These are phyloP conservation scores for Barbarea vulgaris DNA, from an alignment of 345 rosid species.

Conservation along the genomic window DNA sequence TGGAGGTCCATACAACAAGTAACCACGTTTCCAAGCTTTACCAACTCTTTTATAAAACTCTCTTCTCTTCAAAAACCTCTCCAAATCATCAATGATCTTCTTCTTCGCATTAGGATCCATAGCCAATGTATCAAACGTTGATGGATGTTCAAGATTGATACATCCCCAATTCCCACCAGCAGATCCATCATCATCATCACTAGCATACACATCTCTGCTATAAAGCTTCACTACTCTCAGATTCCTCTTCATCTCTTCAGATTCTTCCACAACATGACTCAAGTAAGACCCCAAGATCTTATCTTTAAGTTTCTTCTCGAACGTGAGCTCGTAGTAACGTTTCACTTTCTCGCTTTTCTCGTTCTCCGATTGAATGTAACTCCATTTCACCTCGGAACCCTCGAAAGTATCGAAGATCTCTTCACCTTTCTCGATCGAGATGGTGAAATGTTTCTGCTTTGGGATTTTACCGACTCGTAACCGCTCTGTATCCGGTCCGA, in stretches of 20 bases:
- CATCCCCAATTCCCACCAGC: constrained; percentile 46
- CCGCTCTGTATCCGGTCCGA: constrained; percentile 44
- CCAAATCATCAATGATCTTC: constrained; percentile 49
- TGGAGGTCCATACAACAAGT: constrained; percentile 58
- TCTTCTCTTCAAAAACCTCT: constrained; percentile 52
- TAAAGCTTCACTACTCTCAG: constrained; percentile 49
- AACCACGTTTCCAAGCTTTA: constrained; percentile 66
- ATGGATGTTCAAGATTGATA: constrained; percentile 53
- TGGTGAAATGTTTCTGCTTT: constrained; percentile 34
- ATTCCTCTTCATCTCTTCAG: constrained; percentile 43
- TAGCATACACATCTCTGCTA: constrained; percentile 32
- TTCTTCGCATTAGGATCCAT: constrained; percentile 48
- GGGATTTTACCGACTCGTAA: constrained; percentile 49
- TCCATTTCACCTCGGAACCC: constrained; percentile 39
- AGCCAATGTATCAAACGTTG: constrained; percentile 54
- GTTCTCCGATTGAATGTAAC: constrained; percentile 27
- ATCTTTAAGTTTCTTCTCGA: constrained; percentile 46
- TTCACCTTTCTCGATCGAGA: constrained; percentile 47
- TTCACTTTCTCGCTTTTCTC: constrained; percentile 20
- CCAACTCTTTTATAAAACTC: constrained; percentile 59
- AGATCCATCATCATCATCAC: constrained; percentile 32
- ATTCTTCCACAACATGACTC: constrained; percentile 34
- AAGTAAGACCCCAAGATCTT: constrained; percentile 39
- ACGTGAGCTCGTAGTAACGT: constrained; percentile 45
- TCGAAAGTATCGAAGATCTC: constrained; percentile 43